These are phyloP conservation scores for Spathaspora sp. DNA, from an alignment of 1,139 yeast genomes.

Conservation along the genomic window DNA sequence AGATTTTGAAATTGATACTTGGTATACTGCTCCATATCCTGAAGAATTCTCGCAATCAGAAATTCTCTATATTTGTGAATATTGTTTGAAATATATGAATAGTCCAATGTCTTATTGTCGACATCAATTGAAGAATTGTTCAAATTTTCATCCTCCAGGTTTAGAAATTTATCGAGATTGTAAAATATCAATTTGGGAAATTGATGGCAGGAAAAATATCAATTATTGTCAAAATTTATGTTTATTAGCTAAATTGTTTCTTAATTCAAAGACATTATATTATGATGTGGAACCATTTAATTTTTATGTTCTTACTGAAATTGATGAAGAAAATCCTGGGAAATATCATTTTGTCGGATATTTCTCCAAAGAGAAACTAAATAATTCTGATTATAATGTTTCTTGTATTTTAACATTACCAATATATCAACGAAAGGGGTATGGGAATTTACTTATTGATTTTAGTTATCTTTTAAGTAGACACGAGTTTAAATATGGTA, in stretches of 20 bases:
- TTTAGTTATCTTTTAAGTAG: constrained; percentile 80
- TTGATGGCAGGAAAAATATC: constrained; percentile 85
- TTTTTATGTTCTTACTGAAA: constrained; percentile 80
- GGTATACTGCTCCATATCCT: constrained; percentile 95
- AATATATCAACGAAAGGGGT: constrained; percentile 82
- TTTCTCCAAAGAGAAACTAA: constrained; percentile 85
- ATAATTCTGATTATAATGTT: constrained; percentile 73
- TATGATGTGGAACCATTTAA: constrained; percentile 95
- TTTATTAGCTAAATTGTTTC: constrained; percentile 80
- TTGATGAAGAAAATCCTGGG: constrained; percentile 45
- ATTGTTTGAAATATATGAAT: constrained; percentile 78
- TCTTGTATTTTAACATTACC: constrained; percentile 92
- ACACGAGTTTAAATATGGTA: constrained; percentile 76
- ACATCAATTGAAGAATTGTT: constrained; percentile 71
- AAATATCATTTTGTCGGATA: constrained; percentile 88
- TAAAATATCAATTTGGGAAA: constrained; percentile 75
- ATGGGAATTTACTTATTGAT: constrained; percentile 84
- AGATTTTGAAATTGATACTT: constrained; percentile 73
- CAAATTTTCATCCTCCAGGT: constrained; percentile 80
- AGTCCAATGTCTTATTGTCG: constrained; percentile 67
- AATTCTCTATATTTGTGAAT: constrained; percentile 76
- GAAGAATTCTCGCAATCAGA: constrained; percentile 71
- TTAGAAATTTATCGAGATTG: constrained; percentile 78
- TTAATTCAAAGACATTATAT: constrained; percentile 87
- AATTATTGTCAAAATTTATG: constrained; percentile 88